Evolutionary conservation across 768 basidiomycete genomes (phyloP), one percentile per base, ranked within the genome.

Genomic region (Trametes elegans): DNA sequence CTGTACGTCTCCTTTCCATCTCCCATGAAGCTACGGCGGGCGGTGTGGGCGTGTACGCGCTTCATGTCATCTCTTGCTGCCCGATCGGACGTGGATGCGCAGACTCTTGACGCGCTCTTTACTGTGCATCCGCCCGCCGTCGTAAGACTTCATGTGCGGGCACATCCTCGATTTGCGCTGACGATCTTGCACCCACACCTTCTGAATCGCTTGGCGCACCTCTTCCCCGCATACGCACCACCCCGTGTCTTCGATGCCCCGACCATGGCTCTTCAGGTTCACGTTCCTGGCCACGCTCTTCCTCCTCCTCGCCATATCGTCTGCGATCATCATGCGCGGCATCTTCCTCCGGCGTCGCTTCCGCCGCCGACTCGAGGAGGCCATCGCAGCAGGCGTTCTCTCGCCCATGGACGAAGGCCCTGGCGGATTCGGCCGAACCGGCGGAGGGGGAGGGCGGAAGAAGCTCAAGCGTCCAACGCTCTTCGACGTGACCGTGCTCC

Each of bases 251-350:
- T 29, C 41, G 16, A 36, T n/a, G 19, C 34, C 34, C 5, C 46
- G 23, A 3, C 51, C 51, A 6, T 27, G n/a, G 29, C 7, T 53
- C n/a, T 28, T 38, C 41, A 87, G 84, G 24, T 82, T 85, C 68
- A 88, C 86, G 4, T 89, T 88, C 62, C 79, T 88, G 32, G 84
- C 86, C 21, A 88, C 87, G 3, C 77, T 89, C 23, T 75, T 87
- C 59, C 73, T 88, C 39, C 79, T 89, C 57, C 74, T 89, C 16
- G 72, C 81, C 38, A 77, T 88, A 47, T 87, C 85, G 8, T 80
- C 75, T 36, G 78, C 79, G 6, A 83, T 89, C 60, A 76, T 88
- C 49, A 70, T 84, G 42, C 79, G 88, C 39, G 84, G 87, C 1
- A 81, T 81, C 60, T 61, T 86, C 53, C 62, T 84, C 16, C 81